Conservation (phyloP, 225 moss, liverwort and hornwort species). For the Straminergon stramineum region DNA sequence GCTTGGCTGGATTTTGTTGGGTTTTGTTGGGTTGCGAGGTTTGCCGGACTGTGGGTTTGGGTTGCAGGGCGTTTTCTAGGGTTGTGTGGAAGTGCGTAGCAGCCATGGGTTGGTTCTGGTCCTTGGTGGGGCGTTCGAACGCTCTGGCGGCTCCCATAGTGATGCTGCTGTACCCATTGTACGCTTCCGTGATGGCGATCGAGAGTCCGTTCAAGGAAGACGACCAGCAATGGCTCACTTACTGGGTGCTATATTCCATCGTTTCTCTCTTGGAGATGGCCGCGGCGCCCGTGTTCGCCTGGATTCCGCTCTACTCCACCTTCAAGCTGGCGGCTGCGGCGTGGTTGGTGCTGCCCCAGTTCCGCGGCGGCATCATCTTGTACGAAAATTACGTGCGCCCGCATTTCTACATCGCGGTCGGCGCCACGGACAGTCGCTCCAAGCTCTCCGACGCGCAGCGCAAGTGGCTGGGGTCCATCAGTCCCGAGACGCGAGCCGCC, state of each 20-base stretch:
- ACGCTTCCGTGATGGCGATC: slow-evolving; percentile 57
- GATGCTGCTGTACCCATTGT: slow-evolving; percentile 50
- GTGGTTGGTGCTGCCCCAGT: slow-evolving; percentile 53
- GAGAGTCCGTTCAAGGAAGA: slow-evolving; percentile 70
- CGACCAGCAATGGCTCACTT: slow-evolving; percentile 64
- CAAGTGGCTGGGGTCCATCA: slow-evolving; percentile 40
- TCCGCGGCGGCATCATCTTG: slow-evolving; percentile 43
- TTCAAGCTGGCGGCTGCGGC: slow-evolving; percentile 41
- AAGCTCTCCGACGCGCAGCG: slow-evolving; percentile 39
- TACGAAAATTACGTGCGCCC: slow-evolving; percentile 46
- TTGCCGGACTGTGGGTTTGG: neutral
- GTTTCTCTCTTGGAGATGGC: slow-evolving; percentile 46
- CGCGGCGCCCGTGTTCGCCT: slow-evolving; percentile 44
- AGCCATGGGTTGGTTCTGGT: slow-evolving; percentile 52
- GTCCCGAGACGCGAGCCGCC: slow-evolving; percentile 17
- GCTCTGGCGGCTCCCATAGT: slow-evolving; percentile 40
- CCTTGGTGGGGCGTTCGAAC: slow-evolving; percentile 22
- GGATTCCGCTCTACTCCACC: slow-evolving; percentile 52
- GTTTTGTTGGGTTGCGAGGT: neutral
- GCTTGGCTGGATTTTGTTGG: neutral
- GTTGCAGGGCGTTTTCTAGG: neutral
- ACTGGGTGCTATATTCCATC: slow-evolving; percentile 59
- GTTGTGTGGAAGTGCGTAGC: neutral
- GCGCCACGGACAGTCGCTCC: slow-evolving; percentile 10
- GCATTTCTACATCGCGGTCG: slow-evolving; percentile 8